These are phyloP conservation scores for Populus tremula DNA, from an alignment of 345 rosid species.

Conservation along the genomic window DNA sequence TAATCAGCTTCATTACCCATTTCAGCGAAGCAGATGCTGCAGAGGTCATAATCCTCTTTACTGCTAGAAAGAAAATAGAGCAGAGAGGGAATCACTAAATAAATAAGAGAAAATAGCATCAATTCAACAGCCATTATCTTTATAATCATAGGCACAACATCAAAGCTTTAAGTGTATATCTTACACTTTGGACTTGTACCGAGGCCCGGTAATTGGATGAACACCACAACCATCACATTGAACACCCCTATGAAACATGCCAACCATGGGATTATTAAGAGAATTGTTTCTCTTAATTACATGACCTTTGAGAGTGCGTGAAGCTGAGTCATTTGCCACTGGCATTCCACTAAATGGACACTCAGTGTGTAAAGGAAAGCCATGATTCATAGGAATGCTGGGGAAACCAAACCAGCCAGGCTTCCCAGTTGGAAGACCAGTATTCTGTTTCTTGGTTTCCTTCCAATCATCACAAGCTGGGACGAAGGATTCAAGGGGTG, in stretches of 20 bases:
- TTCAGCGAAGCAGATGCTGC: slow-evolving; percentile 71
- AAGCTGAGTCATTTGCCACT: slow-evolving; percentile 17
- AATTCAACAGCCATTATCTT: not conserved
- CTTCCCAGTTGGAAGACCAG: slow-evolving; percentile 12
- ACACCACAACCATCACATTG: slow-evolving; percentile 90
- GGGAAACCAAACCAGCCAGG: slow-evolving; percentile 3
- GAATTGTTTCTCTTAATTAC: slow-evolving; percentile 30
- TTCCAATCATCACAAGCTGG: slow-evolving; percentile 22
- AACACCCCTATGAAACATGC: slow-evolving; percentile 75
- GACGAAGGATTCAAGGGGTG: not conserved
- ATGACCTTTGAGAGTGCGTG: slow-evolving; percentile 7
- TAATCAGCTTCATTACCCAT: slow-evolving; percentile 71
- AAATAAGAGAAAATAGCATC: not conserved
- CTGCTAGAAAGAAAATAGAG: slow-evolving; percentile 40
- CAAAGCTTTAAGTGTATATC: slow-evolving; percentile 13
- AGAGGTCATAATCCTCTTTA: slow-evolving; percentile 79
- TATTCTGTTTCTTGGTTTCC: slow-evolving; percentile 22
- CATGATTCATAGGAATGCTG: not conserved
- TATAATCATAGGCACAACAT: not conserved
- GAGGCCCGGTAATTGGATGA: slow-evolving; percentile 82
- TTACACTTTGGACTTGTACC: slow-evolving; percentile 93
- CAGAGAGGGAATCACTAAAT: not conserved
- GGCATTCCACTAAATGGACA: slow-evolving; percentile 62
- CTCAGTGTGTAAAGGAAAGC: slow-evolving; percentile 10
- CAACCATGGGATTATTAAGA: slow-evolving; percentile 31